A percentile compares a stretch with the other conserved stretches of the same genome.
Evolutionary conservation across 2,329 filamentous ascomycete genomes (phyloP).

Genomic region (Lachnellula subtilissima): DNA sequence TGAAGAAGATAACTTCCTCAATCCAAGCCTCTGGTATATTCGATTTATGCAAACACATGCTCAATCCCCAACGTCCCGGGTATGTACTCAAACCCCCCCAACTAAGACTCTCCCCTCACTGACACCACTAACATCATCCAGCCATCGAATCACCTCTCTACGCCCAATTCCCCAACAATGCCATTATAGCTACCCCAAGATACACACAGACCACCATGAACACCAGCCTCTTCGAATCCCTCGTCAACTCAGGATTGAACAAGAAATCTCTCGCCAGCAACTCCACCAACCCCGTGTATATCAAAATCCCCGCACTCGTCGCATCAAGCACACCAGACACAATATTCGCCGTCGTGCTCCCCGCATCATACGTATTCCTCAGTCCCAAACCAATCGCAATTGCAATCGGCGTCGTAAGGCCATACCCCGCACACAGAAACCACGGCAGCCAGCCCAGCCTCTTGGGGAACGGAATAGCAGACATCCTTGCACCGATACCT

Average conservation of each 20-base stretch:
- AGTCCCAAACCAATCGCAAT: slow-evolving; percentile 47
- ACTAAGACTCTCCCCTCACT: too few species aligned
- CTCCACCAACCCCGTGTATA: slow-evolving; percentile 47
- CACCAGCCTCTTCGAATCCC: slow-evolving; percentile 33
- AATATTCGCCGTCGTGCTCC: slow-evolving; percentile 38
- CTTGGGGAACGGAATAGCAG: slow-evolving; percentile 47
- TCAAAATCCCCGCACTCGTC: slow-evolving; percentile 44
- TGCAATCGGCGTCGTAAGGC: slow-evolving; percentile 47
- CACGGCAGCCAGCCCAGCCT: slow-evolving; percentile 43
- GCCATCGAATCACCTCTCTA: slow-evolving; percentile 1
- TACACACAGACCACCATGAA: slow-evolving; percentile 41
- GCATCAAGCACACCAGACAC: slow-evolving; percentile 44
- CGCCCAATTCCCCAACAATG: slow-evolving; percentile 47
- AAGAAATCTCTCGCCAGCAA: slow-evolving; percentile 45
- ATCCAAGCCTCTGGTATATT: neutral
- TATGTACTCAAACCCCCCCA: neutral
- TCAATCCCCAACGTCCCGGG: neutral
- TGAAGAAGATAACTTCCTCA: neutral
- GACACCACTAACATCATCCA: too few species aligned
- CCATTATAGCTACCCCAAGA: slow-evolving; percentile 42
- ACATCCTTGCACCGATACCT: slow-evolving; percentile 56
- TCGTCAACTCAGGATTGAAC: slow-evolving; percentile 42
- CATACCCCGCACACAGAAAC: slow-evolving; percentile 44
- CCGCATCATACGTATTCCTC: slow-evolving; percentile 37
- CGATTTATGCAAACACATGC: neutral